Evolutionary conservation across 2,329 filamentous ascomycete species (phyloP), one percentile per base, ranked within the genome.

Genomic region (Claviceps monticola): DNA sequence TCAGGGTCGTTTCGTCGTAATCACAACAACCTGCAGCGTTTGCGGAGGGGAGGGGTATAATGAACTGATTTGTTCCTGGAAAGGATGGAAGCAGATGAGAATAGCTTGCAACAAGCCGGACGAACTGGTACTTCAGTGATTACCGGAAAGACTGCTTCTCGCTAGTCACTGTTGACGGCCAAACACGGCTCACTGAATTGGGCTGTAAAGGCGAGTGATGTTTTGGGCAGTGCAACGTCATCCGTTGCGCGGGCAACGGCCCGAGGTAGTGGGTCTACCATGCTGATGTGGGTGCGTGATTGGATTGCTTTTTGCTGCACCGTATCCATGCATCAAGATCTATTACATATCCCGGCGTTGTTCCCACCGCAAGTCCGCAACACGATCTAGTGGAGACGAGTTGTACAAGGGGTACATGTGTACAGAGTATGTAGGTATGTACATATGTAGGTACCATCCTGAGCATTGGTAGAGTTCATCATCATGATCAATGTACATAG

Each of bases 211-310:
- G 39, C 23, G 49, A n/a, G 39, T 8, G 49, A 48, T 56, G 53
- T 51, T 53, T 50, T 53, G 49, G 29, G 36, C 23, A 29, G 26
- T 36, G 46, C 43, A 29, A 17, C 16, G 42, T n/a, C 17, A 43
- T 34, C 21, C 50, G 56, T 57, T 55, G 56, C 46, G 21, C 23
- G 48, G 55, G 54, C 54, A 57, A 56, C 55, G 46, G 11, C 49
- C 51, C 49, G 49, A 21, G 37, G n/a, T 7, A 17, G 29, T n/a
- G 43, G 48, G 39, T 23, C 39, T 23, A 14, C 19, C 5, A 16
- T 44, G 13, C 9, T 34, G 29, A 11, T 34, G 8, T 34, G 29
- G 9, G 29, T 34, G 29, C 29, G 9, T 34, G 29, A 34, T 34
- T 34, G 29, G 29, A 34, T 34, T 9, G 29, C 29, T 34, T 34